Evolutionary conservation across 257 asterid genomes (phyloP).

Genomic region (Fraxinus pennsylvanica): DNA sequence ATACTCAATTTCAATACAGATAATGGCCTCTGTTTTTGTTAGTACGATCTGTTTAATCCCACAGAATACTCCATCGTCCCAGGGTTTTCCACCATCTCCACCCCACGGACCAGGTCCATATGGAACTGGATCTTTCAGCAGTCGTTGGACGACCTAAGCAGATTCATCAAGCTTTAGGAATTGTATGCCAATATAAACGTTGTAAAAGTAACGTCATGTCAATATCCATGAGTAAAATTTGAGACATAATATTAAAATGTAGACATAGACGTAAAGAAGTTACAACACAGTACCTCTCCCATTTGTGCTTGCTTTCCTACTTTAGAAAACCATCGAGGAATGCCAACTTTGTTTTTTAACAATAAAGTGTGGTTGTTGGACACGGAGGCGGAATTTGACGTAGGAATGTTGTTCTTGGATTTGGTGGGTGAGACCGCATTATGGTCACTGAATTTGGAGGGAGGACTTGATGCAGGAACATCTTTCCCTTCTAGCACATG

Average conservation of each 20-base stretch:
- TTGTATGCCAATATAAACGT: background rate
- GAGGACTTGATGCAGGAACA: slow-evolving; percentile 19
- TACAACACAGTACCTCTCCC: slow-evolving; percentile 45
- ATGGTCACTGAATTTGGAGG: slow-evolving; percentile 12
- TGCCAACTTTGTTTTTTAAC: slow-evolving; percentile 27
- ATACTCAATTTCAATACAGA: slow-evolving; percentile 67
- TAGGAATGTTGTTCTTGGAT: background rate
- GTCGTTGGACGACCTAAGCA: slow-evolving; percentile 40
- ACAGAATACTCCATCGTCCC: slow-evolving; percentile 85
- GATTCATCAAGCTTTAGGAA: slow-evolving; percentile 5
- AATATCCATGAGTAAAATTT: background rate
- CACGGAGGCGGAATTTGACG: slow-evolving; percentile 1
- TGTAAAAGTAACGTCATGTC: background rate
- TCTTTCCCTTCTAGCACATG: slow-evolving; percentile 52
- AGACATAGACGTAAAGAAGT: background rate
- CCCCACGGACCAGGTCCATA: slow-evolving; percentile 90
- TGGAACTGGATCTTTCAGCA: slow-evolving; percentile 65
- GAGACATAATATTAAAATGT: background rate
- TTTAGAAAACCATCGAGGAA: slow-evolving; percentile 45
- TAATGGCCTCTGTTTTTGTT: slow-evolving; percentile 53
- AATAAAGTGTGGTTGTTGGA: slow-evolving; percentile 31
- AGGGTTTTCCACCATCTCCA: slow-evolving; percentile 79
- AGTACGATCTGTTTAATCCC: slow-evolving; percentile 70
- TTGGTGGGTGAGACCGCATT: slow-evolving; percentile 25
- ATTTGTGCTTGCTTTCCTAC: slow-evolving; percentile 44